These are phyloP conservation scores for Aureobasidium sp. DNA, from an alignment of 2,329 filamentous ascomycete species.

Conservation along the genomic window DNA sequence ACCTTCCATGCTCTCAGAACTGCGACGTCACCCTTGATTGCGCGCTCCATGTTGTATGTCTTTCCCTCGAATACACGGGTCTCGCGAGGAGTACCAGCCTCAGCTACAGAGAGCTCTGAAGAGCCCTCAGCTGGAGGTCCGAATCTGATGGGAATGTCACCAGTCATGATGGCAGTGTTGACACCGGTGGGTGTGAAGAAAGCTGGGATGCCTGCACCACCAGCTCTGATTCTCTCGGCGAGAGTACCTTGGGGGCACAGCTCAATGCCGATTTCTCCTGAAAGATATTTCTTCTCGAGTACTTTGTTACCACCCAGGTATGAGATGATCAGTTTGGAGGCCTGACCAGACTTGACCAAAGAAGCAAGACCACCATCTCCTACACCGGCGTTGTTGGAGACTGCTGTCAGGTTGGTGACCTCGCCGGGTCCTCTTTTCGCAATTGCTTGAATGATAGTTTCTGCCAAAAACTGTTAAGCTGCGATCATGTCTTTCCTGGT, in stretches of 20 bases:
- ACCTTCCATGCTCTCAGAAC: conserved; percentile 93
- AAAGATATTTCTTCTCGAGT: conserved; percentile 84
- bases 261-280: conserved; percentile 79
- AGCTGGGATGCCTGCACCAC: conserved; percentile 81
- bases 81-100: conserved; percentile 73
- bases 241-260: conserved; percentile 87
- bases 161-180: conserved; percentile 65
- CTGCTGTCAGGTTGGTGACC: conserved; percentile 57
- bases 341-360: conserved; percentile 64
- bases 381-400: conserved; percentile 91
- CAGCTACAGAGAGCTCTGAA: conserved; percentile 47
- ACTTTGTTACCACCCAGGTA: conserved; percentile 95
- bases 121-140: conserved; percentile 36
- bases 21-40: conserved; percentile 83
- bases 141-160: conserved; percentile 74
- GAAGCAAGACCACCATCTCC: conserved; percentile 49
- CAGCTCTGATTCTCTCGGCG: conserved; percentile 81
- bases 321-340: conserved; percentile 85
- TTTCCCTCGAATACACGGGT: conserved; percentile 89
- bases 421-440: conserved; percentile 43
- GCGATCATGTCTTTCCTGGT: not conserved
- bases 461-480: conserved; percentile 40
- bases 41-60: conserved; percentile 79
- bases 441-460: conserved; percentile 69
- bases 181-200: conserved; percentile 69